Evolutionary conservation across 169 alveolate genomes (phyloP).

Genomic region (Perkinsus marinus): DNA sequence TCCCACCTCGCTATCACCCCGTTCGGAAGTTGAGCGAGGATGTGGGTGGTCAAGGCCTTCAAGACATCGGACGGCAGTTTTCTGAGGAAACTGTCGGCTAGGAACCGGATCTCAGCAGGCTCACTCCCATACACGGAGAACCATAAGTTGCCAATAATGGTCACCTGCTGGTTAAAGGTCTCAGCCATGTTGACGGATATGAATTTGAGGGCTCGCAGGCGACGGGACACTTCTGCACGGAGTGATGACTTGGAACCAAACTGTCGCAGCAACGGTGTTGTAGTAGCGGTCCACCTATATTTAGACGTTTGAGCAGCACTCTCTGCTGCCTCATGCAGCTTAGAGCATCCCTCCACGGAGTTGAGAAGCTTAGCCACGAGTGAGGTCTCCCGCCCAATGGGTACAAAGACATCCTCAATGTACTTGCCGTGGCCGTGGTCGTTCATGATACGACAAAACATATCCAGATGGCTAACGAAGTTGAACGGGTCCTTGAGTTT

Average conservation of each 20-base stretch:
- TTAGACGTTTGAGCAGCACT: not conserved
- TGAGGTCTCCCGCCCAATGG: not conserved
- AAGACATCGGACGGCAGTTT: not conserved
- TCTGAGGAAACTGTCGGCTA: not conserved
- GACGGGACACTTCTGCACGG: not conserved
- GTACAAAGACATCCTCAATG: not conserved
- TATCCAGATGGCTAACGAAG: not conserved
- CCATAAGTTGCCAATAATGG: not conserved
- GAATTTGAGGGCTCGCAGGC: not conserved
- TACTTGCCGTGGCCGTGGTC: not conserved
- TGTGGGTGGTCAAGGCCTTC: not conserved
- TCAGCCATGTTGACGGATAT: not conserved
- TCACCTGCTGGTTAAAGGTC: not conserved
- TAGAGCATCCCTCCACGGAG: not conserved
- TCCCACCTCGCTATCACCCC: not conserved
- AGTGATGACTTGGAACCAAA: not conserved
- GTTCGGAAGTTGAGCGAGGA: not conserved
- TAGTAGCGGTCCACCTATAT: not conserved
- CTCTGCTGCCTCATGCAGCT: not conserved
- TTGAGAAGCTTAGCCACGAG: not conserved
- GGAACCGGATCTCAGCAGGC: not conserved
- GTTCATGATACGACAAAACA: not conserved
- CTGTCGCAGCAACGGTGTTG: not conserved
- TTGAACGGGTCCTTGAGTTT: not conserved
- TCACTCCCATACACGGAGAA: not conserved